phyloP scores from a whole-genome alignment of 2,329 filamentous ascomycete genomes.

The Alternaria panax region DNA sequence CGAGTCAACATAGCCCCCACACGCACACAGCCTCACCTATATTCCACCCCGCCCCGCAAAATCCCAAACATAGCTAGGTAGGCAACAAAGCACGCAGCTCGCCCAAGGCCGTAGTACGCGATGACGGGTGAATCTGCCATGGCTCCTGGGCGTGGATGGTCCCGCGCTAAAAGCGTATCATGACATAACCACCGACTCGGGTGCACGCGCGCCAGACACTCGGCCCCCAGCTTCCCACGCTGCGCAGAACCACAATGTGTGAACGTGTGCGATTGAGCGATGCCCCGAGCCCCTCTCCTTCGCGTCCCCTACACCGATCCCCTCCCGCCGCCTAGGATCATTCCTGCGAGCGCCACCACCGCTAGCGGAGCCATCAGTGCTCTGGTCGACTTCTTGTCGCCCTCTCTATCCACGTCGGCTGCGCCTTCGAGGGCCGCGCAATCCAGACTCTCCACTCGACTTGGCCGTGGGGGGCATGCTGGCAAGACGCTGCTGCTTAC shows the following conservation, averaged over 20 bases:
- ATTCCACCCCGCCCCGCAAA: conserved; percentile 6
- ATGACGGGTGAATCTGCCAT: not conserved
- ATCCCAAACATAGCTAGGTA: not conserved
- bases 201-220: not conserved
- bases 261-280: conserved; percentile 42
- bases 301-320: conserved; percentile 91
- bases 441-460: conserved; percentile 9
- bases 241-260: conserved; percentile 19
- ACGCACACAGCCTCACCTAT: conserved; percentile 5
- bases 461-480: conserved; percentile 35
- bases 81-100: conserved; percentile 15
- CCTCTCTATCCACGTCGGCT: conserved; percentile 25
- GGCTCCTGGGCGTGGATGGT: not conserved
- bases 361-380: conserved; percentile 77
- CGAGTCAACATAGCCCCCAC: conserved; percentile 6
- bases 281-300: conserved; percentile 66
- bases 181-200: conserved; percentile 20
- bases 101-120: conserved; percentile 57
- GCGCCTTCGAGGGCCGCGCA: conserved; percentile 4
- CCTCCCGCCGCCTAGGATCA: conserved; percentile 75
- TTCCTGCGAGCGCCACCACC: conserved; percentile 75
- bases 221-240: not conserved
- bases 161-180: conserved; percentile 15
- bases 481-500: conserved; percentile 72
- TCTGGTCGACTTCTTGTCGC: conserved; percentile 77